phyloP scores from a whole-genome alignment of 306 rosid species.

The Delonix regia region DNA sequence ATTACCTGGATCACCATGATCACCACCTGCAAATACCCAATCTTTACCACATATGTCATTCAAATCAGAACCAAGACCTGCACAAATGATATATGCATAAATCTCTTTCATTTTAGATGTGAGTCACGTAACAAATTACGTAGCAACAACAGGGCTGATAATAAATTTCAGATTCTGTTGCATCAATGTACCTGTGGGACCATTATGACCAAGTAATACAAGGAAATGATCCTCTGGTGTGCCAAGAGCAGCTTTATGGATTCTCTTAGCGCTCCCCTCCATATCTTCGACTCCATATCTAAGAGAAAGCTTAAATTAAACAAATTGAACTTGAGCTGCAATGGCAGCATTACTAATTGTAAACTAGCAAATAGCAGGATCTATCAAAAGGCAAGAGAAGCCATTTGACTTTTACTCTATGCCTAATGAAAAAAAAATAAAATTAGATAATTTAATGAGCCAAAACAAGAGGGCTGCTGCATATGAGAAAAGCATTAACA shows the following conservation, averaged over 20 bases:
- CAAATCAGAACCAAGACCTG: constrained; percentile 88
- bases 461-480: background rate
- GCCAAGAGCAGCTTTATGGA: constrained; percentile 52
- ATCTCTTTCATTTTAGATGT: constrained; percentile 24
- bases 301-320: constrained; percentile 31
- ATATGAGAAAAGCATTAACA: background rate
- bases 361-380: constrained; percentile 30
- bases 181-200: constrained; percentile 25
- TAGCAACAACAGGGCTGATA: background rate
- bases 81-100: constrained; percentile 32
- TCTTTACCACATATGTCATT: constrained; percentile 94
- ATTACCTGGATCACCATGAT: constrained; percentile 90
- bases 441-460: background rate
- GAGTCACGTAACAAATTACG: background rate
- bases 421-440: background rate
- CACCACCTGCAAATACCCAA: constrained; percentile 77
- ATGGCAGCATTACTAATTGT: constrained; percentile 13
- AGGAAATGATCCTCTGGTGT: constrained; percentile 33
- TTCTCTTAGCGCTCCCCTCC: constrained; percentile 61
- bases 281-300: constrained; percentile 48
- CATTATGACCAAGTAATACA: constrained; percentile 22
- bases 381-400: constrained; percentile 26
- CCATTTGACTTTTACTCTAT: constrained; percentile 2
- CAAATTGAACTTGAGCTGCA: constrained; percentile 27
- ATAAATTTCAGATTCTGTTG: background rate